These are phyloP conservation scores for Pterothamnion heteromorphum DNA, from an alignment of 31 red algal genomes.

Conservation along the genomic window DNA sequence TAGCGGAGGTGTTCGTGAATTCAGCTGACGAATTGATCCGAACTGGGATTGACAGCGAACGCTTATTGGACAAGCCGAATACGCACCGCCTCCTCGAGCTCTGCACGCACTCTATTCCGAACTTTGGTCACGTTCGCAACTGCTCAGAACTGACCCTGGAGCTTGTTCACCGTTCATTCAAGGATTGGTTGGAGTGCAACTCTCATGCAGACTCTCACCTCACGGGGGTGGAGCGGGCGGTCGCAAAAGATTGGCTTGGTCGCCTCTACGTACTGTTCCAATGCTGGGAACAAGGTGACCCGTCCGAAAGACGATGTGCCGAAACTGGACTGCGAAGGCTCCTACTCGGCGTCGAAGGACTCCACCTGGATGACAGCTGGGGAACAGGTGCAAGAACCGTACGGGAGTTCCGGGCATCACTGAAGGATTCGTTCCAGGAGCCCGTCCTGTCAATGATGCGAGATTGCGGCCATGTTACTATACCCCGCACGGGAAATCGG, in stretches of 20 bases:
- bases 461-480: background rate
- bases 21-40: background rate
- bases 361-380: background rate
- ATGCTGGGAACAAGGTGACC: background rate
- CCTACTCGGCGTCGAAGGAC: background rate
- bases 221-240: background rate
- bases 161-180: background rate
- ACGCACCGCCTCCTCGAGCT: background rate
- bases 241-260: slow-evolving; percentile 6
- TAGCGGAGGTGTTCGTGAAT: background rate
- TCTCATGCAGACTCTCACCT: background rate
- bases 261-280: background rate
- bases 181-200: slow-evolving; percentile 10
- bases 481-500: no score
- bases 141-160: background rate
- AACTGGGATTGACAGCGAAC: background rate
- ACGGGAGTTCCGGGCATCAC: background rate
- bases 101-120: background rate
- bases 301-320: background rate
- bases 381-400: background rate
- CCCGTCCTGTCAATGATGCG: background rate
- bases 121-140: background rate
- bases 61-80: background rate
- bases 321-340: background rate
- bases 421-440: background rate